Base-by-base conservation (phyloP, 164 flowering plant genomes). In the Piper longum region DNA sequence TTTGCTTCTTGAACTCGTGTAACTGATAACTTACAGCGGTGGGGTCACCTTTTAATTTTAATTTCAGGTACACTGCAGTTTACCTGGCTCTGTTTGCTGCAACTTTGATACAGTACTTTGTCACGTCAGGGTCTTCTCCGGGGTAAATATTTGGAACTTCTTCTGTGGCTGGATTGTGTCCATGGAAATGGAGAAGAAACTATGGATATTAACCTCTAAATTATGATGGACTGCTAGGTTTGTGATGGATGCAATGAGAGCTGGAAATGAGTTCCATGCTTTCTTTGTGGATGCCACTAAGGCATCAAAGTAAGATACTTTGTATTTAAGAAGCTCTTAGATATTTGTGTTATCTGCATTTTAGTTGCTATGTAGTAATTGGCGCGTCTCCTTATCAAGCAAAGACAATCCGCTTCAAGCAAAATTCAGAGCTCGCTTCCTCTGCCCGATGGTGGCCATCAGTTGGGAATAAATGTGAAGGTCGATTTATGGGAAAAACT, bases 351-450 rank as follows among this genome's bases (percentile, higher is more conserved):
- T 18, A 2, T 48, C 7, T 43, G 9, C 5, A 7, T 45, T 4
- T 61, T 26, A 26, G 36, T 26, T 26, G 36, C 36, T 26, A 26
- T 26, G 36, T 26, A 26, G 36, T 19, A 45, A 42, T 52, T 14
- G 56, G 16, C 42, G 61, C 65, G 72, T 78, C 57, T 71, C 69
- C 74, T 73, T 81, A 72, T 87, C 80, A 87, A 92, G 96, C 82
- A 85, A 92, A 92, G 98, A 70, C 96, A 88, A 68, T 82, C 87
- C 71, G 89, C 95, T 80, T 78, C 95, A 71, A 84, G 81, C 79
- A 81, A 78, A 80, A 76, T 73, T 81, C 87, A 83, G 60, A 78
- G 79, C 74, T 65, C 78, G 39, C 72, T 68, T 45, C 63, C 82
- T 57, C 67, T 80, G 7, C 71, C 86, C 60, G 91, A 84, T 56